A percentile compares a stretch with the other conserved stretches of the same genome.
Conservation (phyloP, 148 eudicot genomes). For the Dianthus caryophyllus region DNA sequence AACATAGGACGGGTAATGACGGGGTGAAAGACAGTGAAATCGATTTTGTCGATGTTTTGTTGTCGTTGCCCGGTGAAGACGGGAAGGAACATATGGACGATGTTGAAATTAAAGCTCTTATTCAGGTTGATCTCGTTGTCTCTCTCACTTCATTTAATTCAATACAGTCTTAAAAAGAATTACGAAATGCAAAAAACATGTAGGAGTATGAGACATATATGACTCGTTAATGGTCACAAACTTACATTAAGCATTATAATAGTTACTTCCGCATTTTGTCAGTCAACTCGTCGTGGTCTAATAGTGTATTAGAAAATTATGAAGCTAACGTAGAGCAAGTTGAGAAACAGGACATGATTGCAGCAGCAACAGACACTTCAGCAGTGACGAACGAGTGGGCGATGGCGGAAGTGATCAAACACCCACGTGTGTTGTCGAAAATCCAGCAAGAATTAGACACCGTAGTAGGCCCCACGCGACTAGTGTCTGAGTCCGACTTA, state of each 20-base stretch:
- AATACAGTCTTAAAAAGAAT: too few relatives aligned
- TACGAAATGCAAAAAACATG: too few relatives aligned
- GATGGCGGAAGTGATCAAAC: constrained; percentile 88
- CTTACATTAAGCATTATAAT: too few relatives aligned
- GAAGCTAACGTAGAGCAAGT: neutral
- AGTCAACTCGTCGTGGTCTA: too few relatives aligned
- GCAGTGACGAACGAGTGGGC: constrained; percentile 99
- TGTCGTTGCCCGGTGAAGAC: constrained; percentile 83
- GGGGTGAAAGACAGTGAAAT: constrained; percentile 39
- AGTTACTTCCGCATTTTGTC: too few relatives aligned
- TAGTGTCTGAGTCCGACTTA: constrained; percentile 75
- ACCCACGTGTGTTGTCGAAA: constrained; percentile 63
- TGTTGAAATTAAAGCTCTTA: constrained; percentile 81
- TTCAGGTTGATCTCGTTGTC: too few relatives aligned
- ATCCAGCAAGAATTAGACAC: constrained; percentile 78
- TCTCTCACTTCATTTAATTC: too few relatives aligned
- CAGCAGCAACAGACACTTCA: constrained; percentile 94
- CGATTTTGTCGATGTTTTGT: constrained; percentile 89
- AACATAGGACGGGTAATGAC: constrained; percentile 46
- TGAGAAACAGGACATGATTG: constrained; percentile 83
- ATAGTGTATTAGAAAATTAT: too few relatives aligned
- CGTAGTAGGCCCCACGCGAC: constrained; percentile 56
- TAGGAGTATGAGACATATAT: too few relatives aligned
- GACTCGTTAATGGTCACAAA: too few relatives aligned
- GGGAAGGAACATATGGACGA: constrained; percentile 79